Conservation (phyloP, 2,329 filamentous ascomycete species). For the Monilinia vaccinii-corymbosi region DNA sequence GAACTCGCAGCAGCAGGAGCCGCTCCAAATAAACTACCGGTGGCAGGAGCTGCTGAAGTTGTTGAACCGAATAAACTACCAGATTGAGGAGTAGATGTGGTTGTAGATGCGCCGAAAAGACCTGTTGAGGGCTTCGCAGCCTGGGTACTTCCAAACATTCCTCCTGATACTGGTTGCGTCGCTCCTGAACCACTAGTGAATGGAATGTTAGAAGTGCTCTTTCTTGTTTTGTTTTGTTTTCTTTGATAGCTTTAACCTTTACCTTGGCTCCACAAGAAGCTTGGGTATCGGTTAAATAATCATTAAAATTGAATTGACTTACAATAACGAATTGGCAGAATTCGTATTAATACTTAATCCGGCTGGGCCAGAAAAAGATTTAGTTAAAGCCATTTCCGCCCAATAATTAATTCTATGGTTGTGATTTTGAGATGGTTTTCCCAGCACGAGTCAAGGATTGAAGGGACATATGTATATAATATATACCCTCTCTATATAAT, state of each 20-base stretch:
- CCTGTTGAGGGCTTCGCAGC: slow-evolving; percentile 23
- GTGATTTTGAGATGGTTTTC: not conserved
- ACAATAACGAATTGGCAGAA: slow-evolving; percentile 49
- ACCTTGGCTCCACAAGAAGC: slow-evolving; percentile 9
- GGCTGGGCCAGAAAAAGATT: slow-evolving; percentile 50
- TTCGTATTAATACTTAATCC: slow-evolving; percentile 56
- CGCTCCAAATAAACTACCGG: slow-evolving; percentile 27
- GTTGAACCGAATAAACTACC: slow-evolving; percentile 21
- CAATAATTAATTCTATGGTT: not conserved
- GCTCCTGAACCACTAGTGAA: slow-evolving; percentile 24
- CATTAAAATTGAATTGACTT: slow-evolving; percentile 24
- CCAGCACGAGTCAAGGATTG: not conserved
- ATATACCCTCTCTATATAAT: no score
- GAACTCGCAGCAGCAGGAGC: slow-evolving; percentile 6
- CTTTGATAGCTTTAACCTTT: not conserved
- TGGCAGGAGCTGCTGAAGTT: slow-evolving; percentile 13
- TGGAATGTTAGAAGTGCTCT: slow-evolving; percentile 16
- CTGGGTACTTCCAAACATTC: slow-evolving; percentile 27
- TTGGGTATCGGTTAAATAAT: not conserved
- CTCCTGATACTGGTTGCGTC: slow-evolving; percentile 23
- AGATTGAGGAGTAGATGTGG: slow-evolving; percentile 18
- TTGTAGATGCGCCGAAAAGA: slow-evolving; percentile 28
- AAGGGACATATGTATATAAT: not conserved
- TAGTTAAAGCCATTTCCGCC: slow-evolving; percentile 31
- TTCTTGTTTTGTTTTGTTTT: not conserved